Evolutionary conservation across 2,329 filamentous ascomycete species (phyloP).

Genomic region (Parastagonospora avenae): DNA sequence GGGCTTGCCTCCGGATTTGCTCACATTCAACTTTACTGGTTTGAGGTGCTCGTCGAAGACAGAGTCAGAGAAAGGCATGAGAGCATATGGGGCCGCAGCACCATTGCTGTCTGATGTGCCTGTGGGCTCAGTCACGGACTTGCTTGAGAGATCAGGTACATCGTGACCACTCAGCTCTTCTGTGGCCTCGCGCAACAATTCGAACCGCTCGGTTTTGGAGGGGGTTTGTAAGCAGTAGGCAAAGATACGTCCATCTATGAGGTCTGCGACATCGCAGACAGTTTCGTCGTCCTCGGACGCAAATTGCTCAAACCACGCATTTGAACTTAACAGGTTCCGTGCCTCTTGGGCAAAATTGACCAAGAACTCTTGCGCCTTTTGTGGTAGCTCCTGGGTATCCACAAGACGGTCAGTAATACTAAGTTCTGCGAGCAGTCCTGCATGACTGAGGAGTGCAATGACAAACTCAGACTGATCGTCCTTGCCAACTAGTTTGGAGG

Average conservation of each 20-base stretch:
- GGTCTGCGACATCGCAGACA: conserved; percentile 57
- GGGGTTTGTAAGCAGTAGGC: conserved; percentile 30
- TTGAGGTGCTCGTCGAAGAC: conserved; percentile 56
- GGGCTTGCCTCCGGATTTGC: conserved; percentile 26
- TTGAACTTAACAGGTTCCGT: conserved; percentile 44
- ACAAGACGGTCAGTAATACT: conserved; percentile 48
- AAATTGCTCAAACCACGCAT: conserved; percentile 43
- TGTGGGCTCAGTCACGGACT: conserved; percentile 1
- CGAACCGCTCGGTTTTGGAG: conserved; percentile 21
- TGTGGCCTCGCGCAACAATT: conserved; percentile 24
- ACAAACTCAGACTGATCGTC: conserved; percentile 33
- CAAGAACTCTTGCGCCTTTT: conserved; percentile 37
- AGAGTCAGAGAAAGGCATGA: conserved; percentile 55
- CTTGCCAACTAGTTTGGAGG: conserved; percentile 40
- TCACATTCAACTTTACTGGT: conserved; percentile 50
- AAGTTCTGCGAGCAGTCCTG: conserved; percentile 49
- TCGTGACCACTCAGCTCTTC: conserved; percentile 21
- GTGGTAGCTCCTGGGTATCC: conserved; percentile 33
- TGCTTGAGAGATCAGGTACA: conserved; percentile 12
- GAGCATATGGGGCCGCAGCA: conserved; percentile 28
- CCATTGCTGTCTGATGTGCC: conserved; percentile 6
- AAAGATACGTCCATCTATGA: conserved; percentile 60
- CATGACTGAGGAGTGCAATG: conserved; percentile 52
- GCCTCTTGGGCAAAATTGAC: conserved; percentile 49
- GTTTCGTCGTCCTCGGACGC: conserved; percentile 14